Percentiles rank a stretch among this genome's conserved stretches.
phyloP scores from a whole-genome alignment of 148 eudicot species.

The Heliamphora exappendiculata region DNA sequence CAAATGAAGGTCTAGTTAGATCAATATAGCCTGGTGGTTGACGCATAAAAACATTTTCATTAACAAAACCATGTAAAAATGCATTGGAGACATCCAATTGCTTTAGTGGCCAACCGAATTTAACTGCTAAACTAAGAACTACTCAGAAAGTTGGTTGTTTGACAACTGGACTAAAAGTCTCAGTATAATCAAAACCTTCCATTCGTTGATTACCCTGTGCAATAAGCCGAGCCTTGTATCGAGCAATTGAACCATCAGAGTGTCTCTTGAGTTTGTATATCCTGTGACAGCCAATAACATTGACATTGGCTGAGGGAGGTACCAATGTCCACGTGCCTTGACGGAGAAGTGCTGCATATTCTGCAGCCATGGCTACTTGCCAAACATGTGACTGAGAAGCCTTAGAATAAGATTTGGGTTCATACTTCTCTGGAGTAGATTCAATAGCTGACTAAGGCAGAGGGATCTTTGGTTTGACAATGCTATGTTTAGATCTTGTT shows the following conservation, averaged over 20 bases:
- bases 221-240: not conserved
- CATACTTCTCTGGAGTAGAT: no score
- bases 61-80: not conserved
- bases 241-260: not conserved
- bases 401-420: no score
- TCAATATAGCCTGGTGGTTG: not conserved
- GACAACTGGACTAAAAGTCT: not conserved
- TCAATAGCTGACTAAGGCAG: no score
- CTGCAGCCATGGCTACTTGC: no score
- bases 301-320: not conserved
- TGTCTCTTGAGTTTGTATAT: not conserved
- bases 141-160: not conserved
- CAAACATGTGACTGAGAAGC: no score
- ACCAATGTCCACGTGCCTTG: no score
- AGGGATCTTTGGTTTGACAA: no score
- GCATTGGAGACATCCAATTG: conserved; percentile 2
- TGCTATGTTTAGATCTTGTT: no score
- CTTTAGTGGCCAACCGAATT: not conserved
- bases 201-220: not conserved
- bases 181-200: not conserved
- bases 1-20: not conserved
- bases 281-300: not conserved
- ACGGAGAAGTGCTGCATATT: no score
- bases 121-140: not conserved
- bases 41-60: not conserved